These are phyloP conservation scores for Lachancea sp. DNA, from an alignment of 805 yeast species.

Conservation along the genomic window DNA sequence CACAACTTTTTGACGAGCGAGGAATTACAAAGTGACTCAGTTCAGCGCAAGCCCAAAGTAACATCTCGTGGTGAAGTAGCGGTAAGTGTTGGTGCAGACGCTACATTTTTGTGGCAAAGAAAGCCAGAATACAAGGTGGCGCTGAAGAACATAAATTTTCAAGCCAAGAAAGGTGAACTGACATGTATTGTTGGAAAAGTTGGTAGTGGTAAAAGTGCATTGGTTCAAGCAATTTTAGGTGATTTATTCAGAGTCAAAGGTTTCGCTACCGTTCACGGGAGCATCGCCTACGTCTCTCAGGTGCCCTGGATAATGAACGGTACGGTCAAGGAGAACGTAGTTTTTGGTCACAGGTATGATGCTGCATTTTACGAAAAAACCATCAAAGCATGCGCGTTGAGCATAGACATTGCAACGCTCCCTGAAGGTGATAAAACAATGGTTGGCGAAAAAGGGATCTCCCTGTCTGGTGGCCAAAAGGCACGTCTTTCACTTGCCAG, in stretches of 20 bases:
- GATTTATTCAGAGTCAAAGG: constrained; percentile 76
- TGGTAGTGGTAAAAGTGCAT: constrained; percentile 84
- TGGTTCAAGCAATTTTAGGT: constrained; percentile 74
- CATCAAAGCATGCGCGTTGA: constrained; percentile 80
- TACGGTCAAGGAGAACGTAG: constrained; percentile 79
- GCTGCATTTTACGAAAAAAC: constrained; percentile 74
- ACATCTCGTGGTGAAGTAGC: constrained; percentile 58
- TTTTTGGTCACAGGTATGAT: constrained; percentile 84
- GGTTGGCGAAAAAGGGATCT: constrained; percentile 96
- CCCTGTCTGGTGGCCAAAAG: constrained; percentile 95
- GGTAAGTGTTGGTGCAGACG: constrained; percentile 50
- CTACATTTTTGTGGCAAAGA: constrained; percentile 75
- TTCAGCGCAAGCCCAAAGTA: constrained; percentile 40
- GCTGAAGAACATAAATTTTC: constrained; percentile 52
- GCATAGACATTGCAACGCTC: constrained; percentile 66
- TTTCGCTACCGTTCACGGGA: constrained; percentile 62
- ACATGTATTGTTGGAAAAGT: constrained; percentile 85
- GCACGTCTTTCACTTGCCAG: constrained; percentile 92
- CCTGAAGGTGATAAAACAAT: constrained; percentile 88
- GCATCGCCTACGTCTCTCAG: constrained; percentile 84
- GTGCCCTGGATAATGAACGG: constrained; percentile 98
- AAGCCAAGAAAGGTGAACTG: constrained; percentile 67
- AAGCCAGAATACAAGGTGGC: constrained; percentile 65
- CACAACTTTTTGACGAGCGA: constrained; percentile 62
- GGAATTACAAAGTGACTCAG: constrained; percentile 78